Conservation (phyloP, 345 rosid species). For the Kernera saxatilis region DNA sequence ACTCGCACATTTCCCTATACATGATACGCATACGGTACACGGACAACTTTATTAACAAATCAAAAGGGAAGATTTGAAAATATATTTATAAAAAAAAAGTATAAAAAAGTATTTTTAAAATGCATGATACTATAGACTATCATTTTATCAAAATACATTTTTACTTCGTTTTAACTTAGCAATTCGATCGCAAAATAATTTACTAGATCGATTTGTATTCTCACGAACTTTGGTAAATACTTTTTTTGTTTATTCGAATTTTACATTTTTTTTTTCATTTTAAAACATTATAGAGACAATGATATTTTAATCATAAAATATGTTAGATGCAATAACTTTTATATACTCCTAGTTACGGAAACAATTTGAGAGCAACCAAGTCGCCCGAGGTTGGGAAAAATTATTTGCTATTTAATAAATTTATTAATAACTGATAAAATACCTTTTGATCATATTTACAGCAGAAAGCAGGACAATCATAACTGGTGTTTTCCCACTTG, state of each 20-base stretch:
- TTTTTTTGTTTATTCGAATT: not conserved
- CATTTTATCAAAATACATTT: not conserved
- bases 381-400: not conserved
- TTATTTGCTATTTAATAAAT: not conserved
- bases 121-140: not conserved
- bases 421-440: not conserved
- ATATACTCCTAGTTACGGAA: no score
- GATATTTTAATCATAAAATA: not conserved
- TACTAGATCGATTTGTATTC: not conserved
- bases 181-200: no score
- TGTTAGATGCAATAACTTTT: no score
- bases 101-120: not conserved
- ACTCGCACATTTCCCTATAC: not conserved
- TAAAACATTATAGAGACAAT: not conserved
- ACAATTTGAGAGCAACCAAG: no score
- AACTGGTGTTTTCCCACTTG: not conserved
- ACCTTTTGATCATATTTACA: not conserved
- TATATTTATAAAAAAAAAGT: not conserved
- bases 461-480: conserved; percentile 15
- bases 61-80: not conserved
- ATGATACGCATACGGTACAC: not conserved
- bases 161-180: no score
- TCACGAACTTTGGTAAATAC: not conserved
- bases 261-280: not conserved
- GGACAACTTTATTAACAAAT: not conserved